Conservation (phyloP, 495 filamentous ascomycete genomes). For the Annulohypoxylon bovei region DNA sequence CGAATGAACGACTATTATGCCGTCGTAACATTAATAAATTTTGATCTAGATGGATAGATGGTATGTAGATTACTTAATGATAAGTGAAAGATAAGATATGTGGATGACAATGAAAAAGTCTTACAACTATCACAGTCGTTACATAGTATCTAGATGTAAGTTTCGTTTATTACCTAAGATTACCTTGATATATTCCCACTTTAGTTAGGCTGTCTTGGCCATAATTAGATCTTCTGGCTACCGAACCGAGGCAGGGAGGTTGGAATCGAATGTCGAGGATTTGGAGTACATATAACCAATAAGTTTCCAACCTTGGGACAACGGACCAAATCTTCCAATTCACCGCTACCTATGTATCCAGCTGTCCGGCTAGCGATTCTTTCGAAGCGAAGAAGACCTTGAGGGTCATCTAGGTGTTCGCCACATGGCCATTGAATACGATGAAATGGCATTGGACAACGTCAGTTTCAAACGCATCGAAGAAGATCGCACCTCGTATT, state of each 20-base stretch:
- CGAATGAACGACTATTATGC: background rate
- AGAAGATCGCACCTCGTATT: conserved; percentile 39
- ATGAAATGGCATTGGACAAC: conserved; percentile 12
- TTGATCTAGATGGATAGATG: background rate
- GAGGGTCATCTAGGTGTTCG: conserved; percentile 16
- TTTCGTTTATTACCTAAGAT: conserved; percentile 31
- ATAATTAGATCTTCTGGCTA: conserved; percentile 7
- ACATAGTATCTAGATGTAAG: background rate
- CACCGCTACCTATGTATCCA: background rate
- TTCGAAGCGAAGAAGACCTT: background rate
- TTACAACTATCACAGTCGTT: background rate
- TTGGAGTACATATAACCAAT: conserved; percentile 3
- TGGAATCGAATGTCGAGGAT: background rate
- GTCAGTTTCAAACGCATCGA: conserved; percentile 24
- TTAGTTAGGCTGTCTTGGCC: conserved; percentile 17
- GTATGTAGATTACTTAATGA: background rate
- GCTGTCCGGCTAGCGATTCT: background rate
- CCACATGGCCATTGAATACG: conserved; percentile 30
- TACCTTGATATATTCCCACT: background rate
- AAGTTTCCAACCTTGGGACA: conserved; percentile 18
- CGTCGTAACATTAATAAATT: background rate
- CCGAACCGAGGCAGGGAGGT: too few relatives aligned
- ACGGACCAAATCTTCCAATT: conserved; percentile 1
- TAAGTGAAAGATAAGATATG: too few relatives aligned
- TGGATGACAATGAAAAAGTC: too few relatives aligned